A percentile compares a stretch with the other conserved stretches of the same genome.
Conservation (phyloP, 768 basidiomycete genomes). For the Mycena kentingensis region DNA sequence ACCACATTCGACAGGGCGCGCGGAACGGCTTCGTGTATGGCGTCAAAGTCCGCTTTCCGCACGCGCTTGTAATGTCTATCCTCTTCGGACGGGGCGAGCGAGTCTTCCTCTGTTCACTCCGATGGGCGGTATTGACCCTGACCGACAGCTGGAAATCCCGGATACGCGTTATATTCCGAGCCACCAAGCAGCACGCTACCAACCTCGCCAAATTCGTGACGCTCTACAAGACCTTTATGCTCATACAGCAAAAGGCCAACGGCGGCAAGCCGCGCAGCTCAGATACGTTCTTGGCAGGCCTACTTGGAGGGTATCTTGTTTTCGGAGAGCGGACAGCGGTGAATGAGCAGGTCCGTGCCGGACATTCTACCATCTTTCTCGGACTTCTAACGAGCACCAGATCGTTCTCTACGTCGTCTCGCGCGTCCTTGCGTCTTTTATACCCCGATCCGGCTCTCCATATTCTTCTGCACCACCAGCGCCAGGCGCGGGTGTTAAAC, state of each 20-base stretch:
- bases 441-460: slow-evolving; percentile 71
- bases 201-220: slow-evolving; percentile 95
- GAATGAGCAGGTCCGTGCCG: slow-evolving; percentile 79
- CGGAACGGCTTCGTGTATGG: slow-evolving; percentile 90
- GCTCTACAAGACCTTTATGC: slow-evolving; percentile 83
- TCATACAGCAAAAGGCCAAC: slow-evolving; percentile 81
- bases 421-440: slow-evolving; percentile 86
- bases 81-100: slow-evolving; percentile 91
- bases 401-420: slow-evolving; percentile 97
- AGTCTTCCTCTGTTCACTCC: slow-evolving; percentile 39
- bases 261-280: slow-evolving; percentile 77
- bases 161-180: slow-evolving; percentile 66
- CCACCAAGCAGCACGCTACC: slow-evolving; percentile 87
- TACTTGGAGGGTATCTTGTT: slow-evolving; percentile 87
- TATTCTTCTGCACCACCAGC: slow-evolving; percentile 49
- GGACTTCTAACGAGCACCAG: too few species aligned
- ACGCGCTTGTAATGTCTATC: slow-evolving; percentile 95
- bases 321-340: slow-evolving; percentile 86
- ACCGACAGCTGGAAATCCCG: slow-evolving; percentile 70
- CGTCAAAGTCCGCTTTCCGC: slow-evolving; percentile 90
- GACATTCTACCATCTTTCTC: slow-evolving; percentile 15
- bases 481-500: slow-evolving; percentile 50
- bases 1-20: slow-evolving; percentile 53
- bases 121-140: background rate
- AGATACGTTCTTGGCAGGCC: slow-evolving; percentile 92